These are phyloP conservation scores for Lonicera japonica DNA, from an alignment of 129 eudicot species.

Conservation along the genomic window DNA sequence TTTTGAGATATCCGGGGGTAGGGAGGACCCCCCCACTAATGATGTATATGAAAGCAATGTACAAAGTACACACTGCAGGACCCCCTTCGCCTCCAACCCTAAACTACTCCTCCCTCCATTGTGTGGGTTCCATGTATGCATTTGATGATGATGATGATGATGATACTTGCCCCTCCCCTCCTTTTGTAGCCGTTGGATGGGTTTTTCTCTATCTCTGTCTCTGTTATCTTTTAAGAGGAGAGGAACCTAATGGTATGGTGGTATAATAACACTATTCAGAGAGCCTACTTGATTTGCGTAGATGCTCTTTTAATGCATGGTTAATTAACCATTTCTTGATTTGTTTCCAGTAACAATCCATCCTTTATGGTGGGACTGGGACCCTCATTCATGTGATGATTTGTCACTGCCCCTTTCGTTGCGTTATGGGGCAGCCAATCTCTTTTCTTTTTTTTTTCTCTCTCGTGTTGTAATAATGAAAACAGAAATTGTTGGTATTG, in stretches of 20 bases:
- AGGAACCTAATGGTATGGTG: too few species aligned
- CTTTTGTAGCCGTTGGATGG: constrained; percentile 12
- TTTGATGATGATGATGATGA: constrained; percentile 11
- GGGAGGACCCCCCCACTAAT: constrained; percentile 38
- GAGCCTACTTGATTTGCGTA: too few species aligned
- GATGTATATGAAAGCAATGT: constrained; percentile 43
- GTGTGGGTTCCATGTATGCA: constrained; percentile 17
- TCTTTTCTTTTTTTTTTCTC: not conserved
- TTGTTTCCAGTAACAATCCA: not conserved
- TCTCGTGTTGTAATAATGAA: constrained; percentile 5
- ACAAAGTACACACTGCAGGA: constrained; percentile 56
- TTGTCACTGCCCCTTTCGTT: constrained; percentile 23
- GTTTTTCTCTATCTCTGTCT: not conserved
- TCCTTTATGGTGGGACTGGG: constrained; percentile 8
- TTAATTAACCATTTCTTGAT: not conserved
- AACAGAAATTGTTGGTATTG: constrained; percentile 12
- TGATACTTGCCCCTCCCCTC: constrained; percentile 5
- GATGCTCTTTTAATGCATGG: too few species aligned
- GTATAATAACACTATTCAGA: not conserved
- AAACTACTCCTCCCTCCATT: constrained; percentile 13
- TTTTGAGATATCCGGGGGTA: constrained; percentile 22
- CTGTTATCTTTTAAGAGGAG: not conserved
- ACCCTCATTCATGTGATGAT: constrained; percentile 12
- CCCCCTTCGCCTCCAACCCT: constrained; percentile 20
- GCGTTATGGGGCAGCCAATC: not conserved